These are phyloP conservation scores for Neotropicomus parvogracilis DNA, from an alignment of 1,284 basidiomycete genomes.

Conservation along the genomic window DNA sequence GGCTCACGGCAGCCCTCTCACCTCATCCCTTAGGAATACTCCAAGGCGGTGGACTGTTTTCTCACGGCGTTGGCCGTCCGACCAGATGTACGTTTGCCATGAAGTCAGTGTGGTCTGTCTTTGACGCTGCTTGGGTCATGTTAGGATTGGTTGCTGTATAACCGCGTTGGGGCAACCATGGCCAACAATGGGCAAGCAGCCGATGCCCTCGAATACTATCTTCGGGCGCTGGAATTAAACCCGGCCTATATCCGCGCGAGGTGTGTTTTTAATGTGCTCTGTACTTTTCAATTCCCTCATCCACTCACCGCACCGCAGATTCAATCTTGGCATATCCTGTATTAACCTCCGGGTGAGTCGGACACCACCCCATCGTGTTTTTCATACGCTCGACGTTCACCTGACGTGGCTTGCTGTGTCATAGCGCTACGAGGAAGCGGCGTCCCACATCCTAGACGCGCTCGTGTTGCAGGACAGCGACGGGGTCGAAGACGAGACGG, in stretches of 20 bases:
- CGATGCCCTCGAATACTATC: conserved; percentile 88
- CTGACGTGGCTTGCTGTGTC: conserved; percentile 1
- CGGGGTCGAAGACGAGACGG: conserved; percentile 48
- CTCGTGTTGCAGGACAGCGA: conserved; percentile 84
- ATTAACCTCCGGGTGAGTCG: conserved; percentile 75
- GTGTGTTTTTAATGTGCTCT: conserved; percentile 36
- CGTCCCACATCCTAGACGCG: conserved; percentile 82
- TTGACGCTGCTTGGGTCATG: background rate
- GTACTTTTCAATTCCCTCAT: background rate
- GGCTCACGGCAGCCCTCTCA: background rate
- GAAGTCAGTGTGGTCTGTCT: background rate
- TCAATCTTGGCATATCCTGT: conserved; percentile 89
- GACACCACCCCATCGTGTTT: background rate
- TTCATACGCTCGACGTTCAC: background rate
- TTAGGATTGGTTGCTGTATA: conserved; percentile 94
- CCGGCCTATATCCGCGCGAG: conserved; percentile 92
- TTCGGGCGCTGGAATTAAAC: conserved; percentile 85
- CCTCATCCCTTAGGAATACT: conserved; percentile 65
- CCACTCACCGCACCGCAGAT: conserved; percentile 42
- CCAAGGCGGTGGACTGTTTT: conserved; percentile 94
- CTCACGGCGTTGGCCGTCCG: conserved; percentile 81
- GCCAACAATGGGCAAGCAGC: conserved; percentile 86
- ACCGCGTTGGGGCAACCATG: conserved; percentile 93
- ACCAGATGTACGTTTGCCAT: conserved; percentile 63
- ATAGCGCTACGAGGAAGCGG: conserved; percentile 79